Percentiles rank a stretch among this genome's conserved stretches.
phyloP scores from a whole-genome alignment of 257 asterid species.

The Scutellaria minor region DNA sequence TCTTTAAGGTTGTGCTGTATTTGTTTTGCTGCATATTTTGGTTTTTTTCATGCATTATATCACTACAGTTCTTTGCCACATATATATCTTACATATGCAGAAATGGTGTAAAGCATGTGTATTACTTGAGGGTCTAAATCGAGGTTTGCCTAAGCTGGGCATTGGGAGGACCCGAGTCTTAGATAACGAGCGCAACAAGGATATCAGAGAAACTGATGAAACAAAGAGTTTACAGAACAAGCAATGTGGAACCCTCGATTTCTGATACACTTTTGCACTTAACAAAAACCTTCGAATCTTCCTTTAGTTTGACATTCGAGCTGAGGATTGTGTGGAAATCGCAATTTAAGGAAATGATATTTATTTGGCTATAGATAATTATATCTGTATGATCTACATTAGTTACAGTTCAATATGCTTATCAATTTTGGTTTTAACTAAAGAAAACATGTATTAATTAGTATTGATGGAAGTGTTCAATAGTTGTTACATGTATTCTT shows the following conservation, averaged over 20 bases:
- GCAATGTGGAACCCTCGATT: slow-evolving; percentile 77
- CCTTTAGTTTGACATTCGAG: neutral
- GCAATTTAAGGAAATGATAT: neutral
- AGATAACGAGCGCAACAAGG: slow-evolving; percentile 45
- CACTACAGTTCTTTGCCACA: neutral
- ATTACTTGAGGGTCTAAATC: slow-evolving; percentile 86
- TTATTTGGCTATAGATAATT: neutral
- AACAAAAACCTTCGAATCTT: neutral
- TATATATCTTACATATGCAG: slow-evolving; percentile 45
- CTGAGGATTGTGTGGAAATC: neutral
- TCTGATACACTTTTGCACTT: slow-evolving; percentile 41
- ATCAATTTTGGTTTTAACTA: neutral
- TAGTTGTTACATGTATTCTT: too few species aligned
- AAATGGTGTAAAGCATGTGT: slow-evolving; percentile 99
- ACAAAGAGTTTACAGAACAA: slow-evolving; percentile 61
- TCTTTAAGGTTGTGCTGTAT: too few species aligned
- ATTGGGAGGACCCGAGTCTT: slow-evolving; percentile 69
- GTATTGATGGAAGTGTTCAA: too few species aligned
- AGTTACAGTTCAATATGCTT: neutral
- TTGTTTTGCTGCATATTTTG: neutral
- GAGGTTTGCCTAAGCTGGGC: slow-evolving; percentile 92
- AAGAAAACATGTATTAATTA: neutral
- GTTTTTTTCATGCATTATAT: neutral
- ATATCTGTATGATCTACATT: neutral
- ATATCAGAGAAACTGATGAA: slow-evolving; percentile 47